These are phyloP conservation scores for Sporisorium sorghi DNA, from an alignment of 1,284 basidiomycete genomes.

Conservation along the genomic window DNA sequence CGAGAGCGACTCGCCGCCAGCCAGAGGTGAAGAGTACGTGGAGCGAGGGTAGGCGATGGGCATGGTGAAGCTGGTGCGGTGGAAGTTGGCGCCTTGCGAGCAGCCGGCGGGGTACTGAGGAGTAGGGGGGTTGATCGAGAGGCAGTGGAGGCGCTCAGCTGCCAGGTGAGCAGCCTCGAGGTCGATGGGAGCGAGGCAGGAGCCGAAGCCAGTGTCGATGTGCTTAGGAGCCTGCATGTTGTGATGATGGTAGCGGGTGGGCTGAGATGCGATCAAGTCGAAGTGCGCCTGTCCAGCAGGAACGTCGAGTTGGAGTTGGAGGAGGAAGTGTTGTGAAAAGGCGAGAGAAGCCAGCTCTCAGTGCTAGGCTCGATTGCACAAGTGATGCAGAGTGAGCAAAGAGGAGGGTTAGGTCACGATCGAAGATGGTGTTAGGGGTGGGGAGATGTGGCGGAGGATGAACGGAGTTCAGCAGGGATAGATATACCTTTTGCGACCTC, in stretches of 20 bases:
- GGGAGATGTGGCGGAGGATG: background rate
- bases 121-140: conserved; percentile 36
- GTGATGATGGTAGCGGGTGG: background rate
- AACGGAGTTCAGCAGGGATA: conserved; percentile 1
- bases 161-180: conserved; percentile 39
- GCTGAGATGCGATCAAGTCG: background rate
- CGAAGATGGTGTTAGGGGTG: conserved; percentile 8
- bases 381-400: conserved; percentile 15
- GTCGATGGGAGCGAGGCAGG: conserved; percentile 44
- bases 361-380: conserved; percentile 17
- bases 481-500: conserved; percentile 3
- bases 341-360: conserved; percentile 38
- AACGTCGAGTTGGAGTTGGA: background rate
- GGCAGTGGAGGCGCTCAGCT: conserved; percentile 42
- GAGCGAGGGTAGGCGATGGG: conserved; percentile 42
- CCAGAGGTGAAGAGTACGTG: conserved; percentile 46
- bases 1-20: conserved; percentile 41
- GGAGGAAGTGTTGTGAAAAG: conserved; percentile 8
- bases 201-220: conserved; percentile 50
- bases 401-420: conserved; percentile 8
- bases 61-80: conserved; percentile 45
- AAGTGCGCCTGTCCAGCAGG: conserved; percentile 35
- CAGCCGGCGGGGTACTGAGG: conserved; percentile 41
- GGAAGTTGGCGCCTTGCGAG: conserved; percentile 29
- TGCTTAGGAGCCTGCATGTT: conserved; percentile 46